Conservation (phyloP, 139 green algal genomes). For the Asterochloris sp. region DNA sequence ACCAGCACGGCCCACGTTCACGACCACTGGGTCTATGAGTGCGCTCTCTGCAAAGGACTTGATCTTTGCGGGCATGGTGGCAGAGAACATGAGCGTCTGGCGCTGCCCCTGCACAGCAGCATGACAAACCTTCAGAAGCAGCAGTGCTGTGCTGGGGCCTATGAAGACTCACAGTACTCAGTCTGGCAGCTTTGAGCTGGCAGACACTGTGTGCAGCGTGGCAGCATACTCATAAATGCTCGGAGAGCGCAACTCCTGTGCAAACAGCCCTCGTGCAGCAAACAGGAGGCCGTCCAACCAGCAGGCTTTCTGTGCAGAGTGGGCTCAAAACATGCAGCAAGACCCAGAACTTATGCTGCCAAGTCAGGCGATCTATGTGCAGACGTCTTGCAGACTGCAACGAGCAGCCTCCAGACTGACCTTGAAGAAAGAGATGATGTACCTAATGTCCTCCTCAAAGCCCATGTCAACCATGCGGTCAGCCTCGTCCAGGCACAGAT, state of each 20-base stretch:
- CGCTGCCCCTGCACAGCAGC: conserved; percentile 51
- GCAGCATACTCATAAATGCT: too few relatives aligned
- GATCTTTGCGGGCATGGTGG: conserved; percentile 99
- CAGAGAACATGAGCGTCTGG: conserved; percentile 97
- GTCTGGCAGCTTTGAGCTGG: too few relatives aligned
- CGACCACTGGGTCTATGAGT: conserved; percentile 88
- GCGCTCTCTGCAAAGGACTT: conserved; percentile 94
- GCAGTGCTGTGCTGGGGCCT: conserved; percentile 11
- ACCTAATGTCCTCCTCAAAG: conserved; percentile 94
- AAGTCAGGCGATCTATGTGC: too few relatives aligned
- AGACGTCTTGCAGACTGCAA: background rate
- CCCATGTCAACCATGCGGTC: conserved; percentile 98
- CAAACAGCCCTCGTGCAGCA: too few relatives aligned
- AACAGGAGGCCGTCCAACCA: too few relatives aligned
- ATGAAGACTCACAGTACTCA: too few relatives aligned
- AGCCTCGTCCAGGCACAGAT: conserved; percentile 96
- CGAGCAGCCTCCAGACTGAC: background rate
- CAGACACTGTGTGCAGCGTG: too few relatives aligned
- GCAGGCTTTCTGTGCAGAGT: too few relatives aligned
- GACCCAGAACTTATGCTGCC: too few relatives aligned
- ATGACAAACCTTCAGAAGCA: conserved; percentile 60
- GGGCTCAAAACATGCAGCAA: too few relatives aligned
- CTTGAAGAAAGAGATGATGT: conserved; percentile 69
- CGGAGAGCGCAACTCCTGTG: too few relatives aligned
- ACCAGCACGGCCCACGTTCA: conserved; percentile 89